These are phyloP conservation scores for Groenewaldozyma sp. DNA, from an alignment of 1,139 yeast genomes.

Conservation along the genomic window DNA sequence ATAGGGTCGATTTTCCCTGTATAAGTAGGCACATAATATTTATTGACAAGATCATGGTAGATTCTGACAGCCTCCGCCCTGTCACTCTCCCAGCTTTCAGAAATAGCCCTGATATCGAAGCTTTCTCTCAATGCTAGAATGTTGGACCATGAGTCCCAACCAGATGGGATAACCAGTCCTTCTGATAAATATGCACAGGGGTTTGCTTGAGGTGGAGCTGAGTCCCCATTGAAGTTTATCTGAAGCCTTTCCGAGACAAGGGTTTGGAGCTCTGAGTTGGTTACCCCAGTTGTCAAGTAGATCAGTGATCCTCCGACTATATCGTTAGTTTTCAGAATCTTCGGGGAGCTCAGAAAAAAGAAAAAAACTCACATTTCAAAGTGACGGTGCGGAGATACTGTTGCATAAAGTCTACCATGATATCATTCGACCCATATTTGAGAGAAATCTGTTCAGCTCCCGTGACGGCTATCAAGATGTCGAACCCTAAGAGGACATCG, in stretches of 20 bases:
- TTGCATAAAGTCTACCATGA: constrained; percentile 38
- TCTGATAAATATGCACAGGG: constrained; percentile 30
- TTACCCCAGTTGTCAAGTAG: constrained; percentile 14
- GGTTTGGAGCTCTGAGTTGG: constrained; percentile 10
- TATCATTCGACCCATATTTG: constrained; percentile 15
- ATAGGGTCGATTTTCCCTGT: background rate
- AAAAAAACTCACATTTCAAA: constrained; percentile 21
- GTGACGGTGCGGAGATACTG: constrained; percentile 45
- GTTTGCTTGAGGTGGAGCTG: constrained; percentile 11
- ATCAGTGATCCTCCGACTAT: constrained; percentile 31
- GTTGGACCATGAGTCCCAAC: constrained; percentile 33
- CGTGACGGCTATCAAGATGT: constrained; percentile 22
- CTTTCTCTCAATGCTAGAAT: constrained; percentile 26
- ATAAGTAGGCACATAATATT: constrained; percentile 1
- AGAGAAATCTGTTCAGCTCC: constrained; percentile 17
- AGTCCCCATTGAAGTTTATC: constrained; percentile 14
- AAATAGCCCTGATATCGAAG: constrained; percentile 16
- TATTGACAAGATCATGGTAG: background rate
- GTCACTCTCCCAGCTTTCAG: constrained; percentile 1
- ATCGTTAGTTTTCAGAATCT: background rate
- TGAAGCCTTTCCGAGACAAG: constrained; percentile 20
- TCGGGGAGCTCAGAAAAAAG: background rate
- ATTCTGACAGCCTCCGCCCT: constrained; percentile 1
- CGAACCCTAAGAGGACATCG: constrained; percentile 28
- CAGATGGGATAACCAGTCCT: constrained; percentile 36